Evolutionary conservation across 371 early-diverging fungal genomes (phyloP), one percentile per base, ranked within the genome.

Genomic region (Rhizopus delemar): DNA sequence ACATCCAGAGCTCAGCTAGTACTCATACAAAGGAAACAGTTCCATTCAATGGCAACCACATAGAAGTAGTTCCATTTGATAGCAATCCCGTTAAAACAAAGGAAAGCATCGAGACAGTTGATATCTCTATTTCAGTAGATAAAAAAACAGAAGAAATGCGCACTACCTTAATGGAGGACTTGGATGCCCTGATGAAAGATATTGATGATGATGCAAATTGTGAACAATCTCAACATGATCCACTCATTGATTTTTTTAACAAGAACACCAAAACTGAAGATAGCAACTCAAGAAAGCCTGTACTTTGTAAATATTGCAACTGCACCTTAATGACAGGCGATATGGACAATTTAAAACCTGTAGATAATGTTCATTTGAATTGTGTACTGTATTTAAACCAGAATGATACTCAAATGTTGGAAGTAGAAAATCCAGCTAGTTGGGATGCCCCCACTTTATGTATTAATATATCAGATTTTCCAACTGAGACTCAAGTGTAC

Each of bases 391-490:
- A 22, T n/a, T 32, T 4, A 22, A 46, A 34, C 1, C 5, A 50
- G 3, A 48, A 38, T 12, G 48, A 43, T 12, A 8, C 41, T n/a
- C 1, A 29, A 15, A 16, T 57, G 2, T 31, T 62, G 0, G 54
- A 61, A 12, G n/a, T 61, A 8, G 16, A 8, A 2, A 33, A 53
- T 4, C 66, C 66, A 0, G 11, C 22, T 2, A 12, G 5, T 5
- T 66, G 66, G 66, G 43, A 49, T 3, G 6, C 41, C 0, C 31
- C 49, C 7, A 38, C 60, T 41, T n/a, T 55, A 6, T 8, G 59
- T 11, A 16, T 66, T 5, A 56, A 59, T n/a, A 32, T 56, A 12
- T 28, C 31, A 2, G 8, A 48, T 4, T 15, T 58, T 3, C 56
- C 62, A 13, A 36, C 28, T 3, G 38, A 38, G 34, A 28, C 28